Conservation (phyloP, 1,284 basidiomycete genomes). For the Pseudozyma hubeiensis region DNA sequence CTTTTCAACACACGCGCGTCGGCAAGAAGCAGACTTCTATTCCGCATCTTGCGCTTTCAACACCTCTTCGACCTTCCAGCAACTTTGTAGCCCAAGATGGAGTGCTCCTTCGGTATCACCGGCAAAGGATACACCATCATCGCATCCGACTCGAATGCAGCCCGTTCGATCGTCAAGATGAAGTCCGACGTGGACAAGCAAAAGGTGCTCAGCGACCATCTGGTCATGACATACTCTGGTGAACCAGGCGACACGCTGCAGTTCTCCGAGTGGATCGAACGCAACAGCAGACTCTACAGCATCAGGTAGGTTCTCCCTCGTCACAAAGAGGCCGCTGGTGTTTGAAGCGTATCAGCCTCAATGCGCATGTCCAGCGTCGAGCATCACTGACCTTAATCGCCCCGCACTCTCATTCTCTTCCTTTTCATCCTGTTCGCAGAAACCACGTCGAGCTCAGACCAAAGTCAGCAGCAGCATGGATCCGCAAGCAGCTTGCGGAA, state of each 20-base stretch:
- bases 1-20: not conserved
- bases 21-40: no score
- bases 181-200: conserved; percentile 98
- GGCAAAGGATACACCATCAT: conserved; percentile 67
- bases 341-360: not conserved
- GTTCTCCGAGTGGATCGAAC: conserved; percentile 95
- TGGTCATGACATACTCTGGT: conserved; percentile 94
- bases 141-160: conserved; percentile 89
- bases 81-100: conserved; percentile 50
- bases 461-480: conserved; percentile 91
- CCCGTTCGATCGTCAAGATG: conserved; percentile 95
- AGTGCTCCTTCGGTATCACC: conserved; percentile 72
- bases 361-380: not conserved
- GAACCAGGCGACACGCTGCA: conserved; percentile 95
- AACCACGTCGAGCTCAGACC: conserved; percentile 85
- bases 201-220: conserved; percentile 87
- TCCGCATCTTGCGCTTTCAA: not conserved
- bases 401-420: not conserved
- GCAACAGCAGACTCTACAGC: conserved; percentile 94
- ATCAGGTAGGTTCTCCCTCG: conserved; percentile 77
- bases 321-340: not conserved
- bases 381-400: not conserved
- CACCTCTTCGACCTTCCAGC: not conserved
- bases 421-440: conserved; percentile 18
- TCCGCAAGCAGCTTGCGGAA: conserved; percentile 87